A percentile compares a stretch with the other conserved stretches of the same genome.
phyloP scores from a whole-genome alignment of 495 filamentous ascomycete species.

The Xylaria bambusicola region DNA sequence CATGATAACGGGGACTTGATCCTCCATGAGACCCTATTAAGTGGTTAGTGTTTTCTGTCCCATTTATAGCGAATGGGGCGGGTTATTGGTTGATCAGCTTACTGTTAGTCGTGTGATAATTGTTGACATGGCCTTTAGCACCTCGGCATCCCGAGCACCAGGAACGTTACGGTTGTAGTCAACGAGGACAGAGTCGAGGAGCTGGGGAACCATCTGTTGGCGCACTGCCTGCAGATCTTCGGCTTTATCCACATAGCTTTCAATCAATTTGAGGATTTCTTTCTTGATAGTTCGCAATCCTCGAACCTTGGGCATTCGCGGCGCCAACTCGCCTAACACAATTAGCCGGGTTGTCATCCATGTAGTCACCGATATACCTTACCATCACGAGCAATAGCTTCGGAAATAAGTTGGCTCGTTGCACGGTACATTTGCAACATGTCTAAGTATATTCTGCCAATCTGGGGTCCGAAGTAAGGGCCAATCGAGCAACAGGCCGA shows the following conservation, averaged over 20 bases:
- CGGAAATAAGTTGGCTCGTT: slow-evolving; percentile 92
- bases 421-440: slow-evolving; percentile 99
- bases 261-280: slow-evolving; percentile 97
- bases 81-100: slow-evolving; percentile 38
- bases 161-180: slow-evolving; percentile 98
- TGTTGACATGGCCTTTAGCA: slow-evolving; percentile 95
- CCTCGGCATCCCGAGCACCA: slow-evolving; percentile 93
- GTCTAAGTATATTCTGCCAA: slow-evolving; percentile 95
- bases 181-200: slow-evolving; percentile 91
- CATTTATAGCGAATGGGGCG: neutral
- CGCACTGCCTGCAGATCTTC: slow-evolving; percentile 94
- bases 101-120: slow-evolving; percentile 95
- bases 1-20: slow-evolving; percentile 96
- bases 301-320: slow-evolving; percentile 94
- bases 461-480: slow-evolving; percentile 97
- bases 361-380: slow-evolving; percentile 25
- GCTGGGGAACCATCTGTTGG: slow-evolving; percentile 88
- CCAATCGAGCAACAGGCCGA: slow-evolving; percentile 95
- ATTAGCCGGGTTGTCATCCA: slow-evolving; percentile 20
- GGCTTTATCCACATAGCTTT: slow-evolving; percentile 95
- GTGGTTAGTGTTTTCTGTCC: slow-evolving; percentile 25
- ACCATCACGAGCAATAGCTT: slow-evolving; percentile 86
- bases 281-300: slow-evolving; percentile 98
- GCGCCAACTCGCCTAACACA: slow-evolving; percentile 79
- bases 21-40: slow-evolving; percentile 80